phyloP scores from a whole-genome alignment of 768 basidiomycete genomes.

The Suillus alpinus region DNA sequence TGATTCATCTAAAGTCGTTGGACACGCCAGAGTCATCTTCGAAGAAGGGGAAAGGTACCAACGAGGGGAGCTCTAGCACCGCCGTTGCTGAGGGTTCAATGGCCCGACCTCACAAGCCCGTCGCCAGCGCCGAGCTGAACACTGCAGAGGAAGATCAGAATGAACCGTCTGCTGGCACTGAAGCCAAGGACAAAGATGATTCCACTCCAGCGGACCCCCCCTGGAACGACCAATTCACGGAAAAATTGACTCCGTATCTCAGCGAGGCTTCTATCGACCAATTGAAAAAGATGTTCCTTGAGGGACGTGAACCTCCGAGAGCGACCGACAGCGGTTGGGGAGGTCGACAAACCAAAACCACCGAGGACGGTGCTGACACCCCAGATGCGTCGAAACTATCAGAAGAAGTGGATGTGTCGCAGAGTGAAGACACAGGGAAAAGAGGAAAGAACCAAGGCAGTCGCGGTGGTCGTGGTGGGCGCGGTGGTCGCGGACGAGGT shows the following conservation, averaged over 20 bases:
- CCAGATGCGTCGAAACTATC: constrained; percentile 8
- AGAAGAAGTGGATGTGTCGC: constrained; percentile 14
- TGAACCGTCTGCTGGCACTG: constrained; percentile 1
- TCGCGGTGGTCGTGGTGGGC: constrained; percentile 38
- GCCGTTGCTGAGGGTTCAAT: constrained; percentile 6
- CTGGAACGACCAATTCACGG: constrained; percentile 67
- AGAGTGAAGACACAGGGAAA: constrained; percentile 28
- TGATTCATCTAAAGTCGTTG: constrained; percentile 79
- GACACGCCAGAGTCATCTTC: constrained; percentile 59
- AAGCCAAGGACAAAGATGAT: constrained; percentile 14
- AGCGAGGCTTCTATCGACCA: constrained; percentile 55
- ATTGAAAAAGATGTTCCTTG: constrained; percentile 72
- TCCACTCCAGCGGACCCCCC: constrained; percentile 35
- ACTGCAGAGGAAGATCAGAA: constrained; percentile 2
- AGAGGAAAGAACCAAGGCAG: constrained; percentile 32
- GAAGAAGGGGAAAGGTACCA: constrained; percentile 34
- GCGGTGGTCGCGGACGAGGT: constrained; percentile 45
- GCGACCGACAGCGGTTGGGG: constrained; percentile 77
- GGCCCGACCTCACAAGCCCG: neutral
- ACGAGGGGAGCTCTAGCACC: constrained; percentile 14
- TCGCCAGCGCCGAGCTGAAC: constrained; percentile 4
- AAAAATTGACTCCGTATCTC: constrained; percentile 60
- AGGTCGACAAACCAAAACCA: constrained; percentile 38
- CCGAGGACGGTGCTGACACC: constrained; percentile 21
- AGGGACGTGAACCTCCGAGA: constrained; percentile 78